Conservation (phyloP, 495 filamentous ascomycete genomes). For the Jackrogersella multiformis region DNA sequence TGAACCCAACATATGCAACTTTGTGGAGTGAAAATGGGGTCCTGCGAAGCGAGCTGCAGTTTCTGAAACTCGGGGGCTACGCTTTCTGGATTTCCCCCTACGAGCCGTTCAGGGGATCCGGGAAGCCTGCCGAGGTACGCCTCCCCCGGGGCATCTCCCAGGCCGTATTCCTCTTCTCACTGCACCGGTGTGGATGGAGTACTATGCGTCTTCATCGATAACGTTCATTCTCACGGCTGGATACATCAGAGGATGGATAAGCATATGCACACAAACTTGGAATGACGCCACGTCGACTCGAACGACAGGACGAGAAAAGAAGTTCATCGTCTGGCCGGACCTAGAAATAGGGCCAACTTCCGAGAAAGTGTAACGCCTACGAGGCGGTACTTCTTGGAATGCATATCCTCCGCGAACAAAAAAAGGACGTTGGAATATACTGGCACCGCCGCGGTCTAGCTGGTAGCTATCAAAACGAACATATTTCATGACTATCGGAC, state of each 20-base stretch:
- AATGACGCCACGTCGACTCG: not conserved
- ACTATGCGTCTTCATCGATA: conserved; percentile 13
- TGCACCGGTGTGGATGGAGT: conserved; percentile 19
- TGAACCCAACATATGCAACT: conserved; percentile 8
- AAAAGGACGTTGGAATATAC: conserved; percentile 15
- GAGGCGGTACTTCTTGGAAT: conserved; percentile 23
- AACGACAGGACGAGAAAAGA: conserved; percentile 7
- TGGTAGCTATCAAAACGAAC: conserved; percentile 4
- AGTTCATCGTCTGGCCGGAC: conserved; percentile 1
- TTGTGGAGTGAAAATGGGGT: conserved; percentile 26
- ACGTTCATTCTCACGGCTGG: conserved; percentile 1
- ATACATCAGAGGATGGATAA: conserved; percentile 5
- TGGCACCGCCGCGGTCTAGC: conserved; percentile 26
- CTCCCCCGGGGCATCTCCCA: conserved; percentile 5
- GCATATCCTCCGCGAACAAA: not conserved
- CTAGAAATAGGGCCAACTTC: conserved; percentile 32
- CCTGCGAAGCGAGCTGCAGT: conserved; percentile 22
- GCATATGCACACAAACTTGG: conserved; percentile 11
- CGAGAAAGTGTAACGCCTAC: conserved; percentile 11
- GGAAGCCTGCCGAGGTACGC: conserved; percentile 8
- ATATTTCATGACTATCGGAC: conserved; percentile 2
- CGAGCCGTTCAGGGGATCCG: conserved; percentile 4
- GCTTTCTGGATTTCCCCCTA: conserved; percentile 2
- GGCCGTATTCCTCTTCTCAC: conserved; percentile 4
- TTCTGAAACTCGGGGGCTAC: conserved; percentile 33